Evolutionary conservation across 202 grass and related monocot genomes (phyloP), one percentile per base, ranked within the genome.

Genomic region (Eragrostis tef): DNA sequence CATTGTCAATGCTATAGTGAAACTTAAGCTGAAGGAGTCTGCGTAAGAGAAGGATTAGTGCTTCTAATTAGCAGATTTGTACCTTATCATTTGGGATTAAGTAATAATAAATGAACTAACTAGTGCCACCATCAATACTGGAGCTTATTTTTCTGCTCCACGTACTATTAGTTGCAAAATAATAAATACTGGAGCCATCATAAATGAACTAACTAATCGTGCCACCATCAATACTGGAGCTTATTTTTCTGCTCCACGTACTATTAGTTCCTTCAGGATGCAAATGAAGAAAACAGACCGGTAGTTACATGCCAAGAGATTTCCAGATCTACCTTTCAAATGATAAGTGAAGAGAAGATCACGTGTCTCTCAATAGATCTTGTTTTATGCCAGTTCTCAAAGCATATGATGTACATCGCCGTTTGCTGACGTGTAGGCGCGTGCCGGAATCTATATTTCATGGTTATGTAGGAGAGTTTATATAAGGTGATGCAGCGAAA

Each of bases 401-500:
- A 12, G 31, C 41, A 21, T 67, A 5, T 53, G 10, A 61, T 13
- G 10, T 13, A 49, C 29, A 39, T 62, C 39, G 52, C 39, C 8
- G 21, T 0, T 73, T 51, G 29, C 56, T 86, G 57, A 46, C 9
- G 1, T 16, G 0, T 41, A 61, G 41, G 41, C 6, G 2, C 7
- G 0, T 46, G 25, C 0, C 10, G 0, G 3, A 54, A 70, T 80
- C 45, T 70, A 48, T 70, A 88, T 88, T 85, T 88, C 19, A 85
- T 85, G 87, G 57, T 36, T 82, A 31, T 12, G 3, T 64, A 46
- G 21, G 20, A 63, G 42, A 60, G 12, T 29, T 45, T 75, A 24
- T 64, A 71, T 17, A 29, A 36, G 8, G 13, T 56, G 20, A 39
- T 78, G 39, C 6, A 5, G 2, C 58, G 8, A 83, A 75, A 50